Base-by-base conservation (phyloP, 148 eudicot genomes). In the Agrostemma githago region DNA sequence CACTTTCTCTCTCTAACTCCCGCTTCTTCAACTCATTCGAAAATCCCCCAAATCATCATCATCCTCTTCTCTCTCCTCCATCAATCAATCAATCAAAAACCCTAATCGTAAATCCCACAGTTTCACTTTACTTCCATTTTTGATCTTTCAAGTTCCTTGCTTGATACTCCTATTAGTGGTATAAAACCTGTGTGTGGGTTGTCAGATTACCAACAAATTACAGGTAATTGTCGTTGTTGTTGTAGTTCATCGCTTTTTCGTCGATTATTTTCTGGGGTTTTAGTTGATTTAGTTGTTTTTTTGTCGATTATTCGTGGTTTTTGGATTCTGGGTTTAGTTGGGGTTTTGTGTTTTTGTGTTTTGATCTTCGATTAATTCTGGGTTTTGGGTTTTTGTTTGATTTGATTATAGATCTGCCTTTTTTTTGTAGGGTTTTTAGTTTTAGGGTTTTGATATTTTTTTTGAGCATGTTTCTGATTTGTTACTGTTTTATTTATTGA, bases 21-120 rank as follows among this genome's bases (percentile, higher is more conserved):
- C 80, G 80, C 80, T 77, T 72, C 80, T 64, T 71, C 71, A 17
- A 38, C 62, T 4, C 77, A 73, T 78, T 78, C 77, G 73, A 73
- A 78, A 59, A 15, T 5, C 67, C 57, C 57, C 19, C 72, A 3
- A 58, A 12, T 5, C 5, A 26, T 26, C 34, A 26, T 26, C 56
- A 51, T 51, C 56, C 3, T 15, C 14, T 14, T 5, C 61, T 56
- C 40, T 40, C 10, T 59, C 60, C 64, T 26, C 64, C 61, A 6
- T 43, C 5, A 12, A 11, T 48, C 21, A 17, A 19, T 34, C 6
- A 15, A 11, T 62, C 3, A 2, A 21, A 21, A 21, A 19, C 40
- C 40, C 37, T 26, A 34, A 26, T 62, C 4, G 10, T 62, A 26
- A 26, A 26, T 26, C 34, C 34, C 34, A 26, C 34, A 8, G 10